Base-by-base conservation (phyloP, 331 rosid species). In the Stylosanthes scabra region DNA sequence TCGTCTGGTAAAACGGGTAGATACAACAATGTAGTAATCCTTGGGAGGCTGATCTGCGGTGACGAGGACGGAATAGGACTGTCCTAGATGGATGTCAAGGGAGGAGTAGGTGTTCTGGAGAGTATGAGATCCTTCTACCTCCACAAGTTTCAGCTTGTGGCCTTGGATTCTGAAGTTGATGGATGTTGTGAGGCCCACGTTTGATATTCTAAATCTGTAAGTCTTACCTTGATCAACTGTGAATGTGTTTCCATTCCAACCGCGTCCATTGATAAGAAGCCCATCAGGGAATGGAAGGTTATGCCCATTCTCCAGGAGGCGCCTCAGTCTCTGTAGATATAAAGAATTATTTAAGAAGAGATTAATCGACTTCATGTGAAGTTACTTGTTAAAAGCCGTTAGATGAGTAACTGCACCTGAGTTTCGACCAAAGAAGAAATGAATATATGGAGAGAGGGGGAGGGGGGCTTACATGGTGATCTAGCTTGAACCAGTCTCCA, bases 81-180 rank as follows among this genome's bases (percentile, higher is more conserved):
- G 98, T 61, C 98, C 97, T 1, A 91, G 86, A 79, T 93, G 98
- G 83, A 93, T 74, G 81, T 91, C 98, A 13, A 93, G 88, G 63
- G 96, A 86, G 69, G 91, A 76, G 70, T 91, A 91, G 2, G 77
- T 62, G 72, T 84, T 93, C 80, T 93, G 96, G 50, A 93, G 91
- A 63, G 98, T 93, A 79, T 93, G 98, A 59, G 98, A 91, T 66
- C 98, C 98, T 85, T 93, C 98, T 29, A 91, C 98, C 78, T 93
- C 98, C 58, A 93, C 87, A 67, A 93, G 80, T 74, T 89, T 93
- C 97, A 93, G 14, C 1, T 2, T 49, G 79, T 93, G 98, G 0
- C 96, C 92, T 15, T 89, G 92, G 75, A 93, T 89, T 85, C 98
- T 88, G 85, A 93, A 91, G 85, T 93, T 93, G 20, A 93, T 78